Percentiles rank a stretch among this genome's conserved stretches.
These are phyloP conservation scores for Filosporella fistucella DNA, from an alignment of 495 filamentous ascomycete species.

Conservation along the genomic window DNA sequence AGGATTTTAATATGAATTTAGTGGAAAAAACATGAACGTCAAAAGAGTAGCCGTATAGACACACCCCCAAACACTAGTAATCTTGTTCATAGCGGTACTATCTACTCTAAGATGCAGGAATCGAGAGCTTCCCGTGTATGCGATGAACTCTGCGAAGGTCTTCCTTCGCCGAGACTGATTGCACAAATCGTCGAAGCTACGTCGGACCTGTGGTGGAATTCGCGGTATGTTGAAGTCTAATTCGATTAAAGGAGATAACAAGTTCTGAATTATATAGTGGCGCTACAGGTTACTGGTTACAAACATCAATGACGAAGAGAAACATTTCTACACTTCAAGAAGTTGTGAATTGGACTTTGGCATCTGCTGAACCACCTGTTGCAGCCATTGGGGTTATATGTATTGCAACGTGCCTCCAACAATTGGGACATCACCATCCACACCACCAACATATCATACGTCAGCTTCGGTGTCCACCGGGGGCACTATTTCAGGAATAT, in stretches of 20 bases:
- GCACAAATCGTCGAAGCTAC: constrained; percentile 5
- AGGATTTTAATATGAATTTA: not conserved
- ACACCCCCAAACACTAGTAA: not conserved
- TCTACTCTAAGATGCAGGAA: not conserved
- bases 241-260: not conserved
- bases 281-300: constrained; percentile 1
- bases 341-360: constrained; percentile 2
- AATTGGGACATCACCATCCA: constrained; percentile 8
- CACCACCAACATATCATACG: constrained; percentile 8
- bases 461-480: constrained; percentile 2
- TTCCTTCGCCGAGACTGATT: not conserved
- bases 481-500: constrained; percentile 10
- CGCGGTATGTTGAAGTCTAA: constrained; percentile 5
- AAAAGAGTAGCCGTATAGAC: not conserved
- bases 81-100: constrained; percentile 2
- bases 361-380: not conserved
- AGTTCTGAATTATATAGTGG: not conserved
- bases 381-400: constrained; percentile 4
- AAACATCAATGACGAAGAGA: not conserved
- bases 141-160: not conserved
- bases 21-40: constrained; percentile 1
- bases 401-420: constrained; percentile 7
- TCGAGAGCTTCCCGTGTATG: not conserved
- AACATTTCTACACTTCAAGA: constrained; percentile 2
- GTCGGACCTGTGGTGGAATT: constrained; percentile 12